Conservation (phyloP, 495 filamentous ascomycete genomes). For the Astrothelium macrocarpum region DNA sequence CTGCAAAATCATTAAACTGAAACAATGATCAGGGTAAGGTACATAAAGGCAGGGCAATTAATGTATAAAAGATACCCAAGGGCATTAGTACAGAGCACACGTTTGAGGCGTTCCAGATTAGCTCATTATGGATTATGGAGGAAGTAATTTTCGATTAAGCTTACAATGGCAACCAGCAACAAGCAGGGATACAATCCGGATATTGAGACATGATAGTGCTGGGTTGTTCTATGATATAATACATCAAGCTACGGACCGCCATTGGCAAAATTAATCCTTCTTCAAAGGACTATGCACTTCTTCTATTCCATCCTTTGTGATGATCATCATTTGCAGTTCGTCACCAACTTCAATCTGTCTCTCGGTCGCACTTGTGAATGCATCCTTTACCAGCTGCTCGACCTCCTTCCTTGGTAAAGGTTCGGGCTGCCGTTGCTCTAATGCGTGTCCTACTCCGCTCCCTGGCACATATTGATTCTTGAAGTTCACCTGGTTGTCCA, state of each 20-base stretch:
- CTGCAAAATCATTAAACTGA: neutral
- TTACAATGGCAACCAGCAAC: neutral
- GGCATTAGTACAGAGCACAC: neutral
- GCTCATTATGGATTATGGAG: too few species aligned
- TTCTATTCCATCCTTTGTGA: conserved; percentile 79
- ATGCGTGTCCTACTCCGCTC: conserved; percentile 73
- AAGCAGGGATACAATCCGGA: neutral
- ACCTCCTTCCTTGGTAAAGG: conserved; percentile 62
- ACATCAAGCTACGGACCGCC: neutral
- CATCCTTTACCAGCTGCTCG: conserved; percentile 84
- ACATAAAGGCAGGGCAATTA: neutral
- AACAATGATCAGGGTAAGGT: neutral
- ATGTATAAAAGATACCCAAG: neutral
- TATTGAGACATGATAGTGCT: neutral
- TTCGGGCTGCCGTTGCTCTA: conserved; percentile 57
- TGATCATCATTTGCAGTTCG: conserved; percentile 87
- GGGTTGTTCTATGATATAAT: neutral
- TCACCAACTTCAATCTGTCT: conserved; percentile 98
- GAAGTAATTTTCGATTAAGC: too few species aligned
- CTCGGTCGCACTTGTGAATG: conserved; percentile 95
- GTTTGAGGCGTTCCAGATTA: too few species aligned
- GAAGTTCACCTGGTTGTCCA: conserved; percentile 99
- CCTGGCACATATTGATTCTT: conserved; percentile 95
- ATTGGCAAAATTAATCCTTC: conserved; percentile 53
- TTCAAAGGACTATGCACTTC: conserved; percentile 78